Conservation (phyloP, 2,329 filamentous ascomycete species). For the Anisogramma anomala region DNA sequence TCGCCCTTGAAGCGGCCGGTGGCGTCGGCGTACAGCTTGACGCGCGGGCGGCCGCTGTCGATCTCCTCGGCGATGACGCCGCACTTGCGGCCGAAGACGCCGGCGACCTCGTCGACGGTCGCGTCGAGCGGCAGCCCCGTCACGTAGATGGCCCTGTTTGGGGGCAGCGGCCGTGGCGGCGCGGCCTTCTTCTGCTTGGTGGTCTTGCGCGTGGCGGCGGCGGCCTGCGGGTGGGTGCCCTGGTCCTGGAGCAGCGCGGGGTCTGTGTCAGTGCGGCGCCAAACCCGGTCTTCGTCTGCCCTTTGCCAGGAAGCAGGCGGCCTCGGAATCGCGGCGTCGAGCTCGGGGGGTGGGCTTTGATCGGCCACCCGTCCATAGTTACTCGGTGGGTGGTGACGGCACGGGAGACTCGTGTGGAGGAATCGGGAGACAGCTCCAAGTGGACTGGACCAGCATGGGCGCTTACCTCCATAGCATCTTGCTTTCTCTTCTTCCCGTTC, state of each 20-base stretch:
- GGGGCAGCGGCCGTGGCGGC: constrained; percentile 26
- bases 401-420: constrained; percentile 6
- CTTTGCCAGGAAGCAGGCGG: not conserved
- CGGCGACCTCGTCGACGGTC: constrained; percentile 66
- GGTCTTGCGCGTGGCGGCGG: constrained; percentile 18
- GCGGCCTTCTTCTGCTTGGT: constrained; percentile 34
- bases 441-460: constrained; percentile 19
- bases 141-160: constrained; percentile 88
- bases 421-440: constrained; percentile 11
- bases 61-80: constrained; percentile 92
- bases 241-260: constrained; percentile 16
- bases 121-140: constrained; percentile 75
- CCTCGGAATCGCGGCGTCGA: constrained; percentile 1
- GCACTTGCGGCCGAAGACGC: constrained; percentile 71
- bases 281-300: not conserved
- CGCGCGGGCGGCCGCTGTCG: constrained; percentile 73
- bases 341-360: not conserved
- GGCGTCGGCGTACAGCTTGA: constrained; percentile 84
- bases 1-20: constrained; percentile 85
- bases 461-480: constrained; percentile 34
- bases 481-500: constrained; percentile 32
- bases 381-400: not conserved
- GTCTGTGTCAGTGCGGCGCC: constrained; percentile 15
- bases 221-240: constrained; percentile 18
- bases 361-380: not conserved